Base-by-base conservation (phyloP, 345 rosid species). In the Arabis hirsuta region DNA sequence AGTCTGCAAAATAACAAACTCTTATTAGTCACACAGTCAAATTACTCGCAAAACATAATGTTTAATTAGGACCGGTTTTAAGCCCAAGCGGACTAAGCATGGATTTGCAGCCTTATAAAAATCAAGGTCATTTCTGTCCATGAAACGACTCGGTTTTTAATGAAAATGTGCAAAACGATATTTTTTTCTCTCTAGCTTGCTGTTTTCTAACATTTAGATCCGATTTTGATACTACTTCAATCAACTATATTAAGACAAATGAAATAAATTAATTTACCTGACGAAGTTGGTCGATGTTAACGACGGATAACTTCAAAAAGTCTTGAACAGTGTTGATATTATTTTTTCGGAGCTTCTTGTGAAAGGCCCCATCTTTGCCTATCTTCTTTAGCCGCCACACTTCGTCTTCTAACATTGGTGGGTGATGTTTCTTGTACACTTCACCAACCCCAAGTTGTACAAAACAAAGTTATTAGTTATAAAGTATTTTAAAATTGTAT, bases 341-440 rank as follows among this genome's bases (percentile, higher is more conserved):
- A 0, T 31, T 12, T 12, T 69, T 43, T 3, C 82, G 6, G 41
- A 94, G 85, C 80, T 84, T 94, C 71, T 71, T 89, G 78, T 93
- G 97, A 71, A 93, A 93, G 43, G 89, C 88, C 34, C 98, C 98
- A 41, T 79, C 96, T 83, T 90, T 93, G 19, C 94, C 94, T 26
- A 93, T 89, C 81, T 87, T 93, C 82, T 85, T 84, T 6, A 90
- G 90, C 38, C 98, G 87, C 96, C 98, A 90, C 29, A 92, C 96
- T 38, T 93, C 89, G 67, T 93, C 98, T 3, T 77, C 80, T 44
- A 93, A 67, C 82, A 62, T 72, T 54, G 98, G 98, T 19, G 98
- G 98, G 75, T 87, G 78, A 76, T 93, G 94, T 77, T 93, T 93
- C 92, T 86, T 90, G 88, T 93, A 93, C 82, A 89, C 98, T 90